Evolutionary conservation across 164 flowering plant species (phyloP), one percentile per base, ranked within the genome.

Genomic region (Chimonanthus praecox): DNA sequence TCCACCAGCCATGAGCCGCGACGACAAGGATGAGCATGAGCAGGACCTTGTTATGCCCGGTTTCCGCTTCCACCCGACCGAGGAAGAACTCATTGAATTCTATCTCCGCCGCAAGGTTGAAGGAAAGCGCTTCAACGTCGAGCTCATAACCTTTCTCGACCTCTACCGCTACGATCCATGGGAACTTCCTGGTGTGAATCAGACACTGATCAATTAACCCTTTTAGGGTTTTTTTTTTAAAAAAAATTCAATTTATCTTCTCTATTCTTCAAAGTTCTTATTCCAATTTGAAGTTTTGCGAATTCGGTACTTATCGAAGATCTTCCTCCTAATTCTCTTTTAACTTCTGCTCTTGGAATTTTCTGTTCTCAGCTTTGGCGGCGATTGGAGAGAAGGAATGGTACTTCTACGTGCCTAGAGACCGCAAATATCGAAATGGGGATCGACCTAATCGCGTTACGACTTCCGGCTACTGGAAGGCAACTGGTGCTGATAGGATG

Each of bases 371-470:
- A 95, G 99, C 97, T 4, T 72, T 91, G 85, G 98, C 99, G 0
- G 93, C 98, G 15, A 93, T 95, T 11, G 99, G 99, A 64, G 99
- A 95, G 86, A 95, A 92, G 71, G 99, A 95, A 71, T 95, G 99
- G 98, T 95, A 82, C 82, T 95, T 95, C 75, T 95, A 95, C 75
- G 99, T 95, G 73, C 99, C 99, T 0, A 79, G 99, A 73, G 99
- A 95, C 78, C 81, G 97, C 11, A 95, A 95, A 84, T 95, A 95
- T 61, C 75, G 99, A 2, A 95, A 95, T 72, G 99, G 99, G 13
- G 99, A 95, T 77, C 72, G 99, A 64, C 99, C 99, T 0, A 95
- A 95, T 72, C 87, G 99, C 0, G 99, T 95, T 16, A 95, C 99
- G 0, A 91, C 94, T 43, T 93, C 99, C 0, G 99, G 99, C 6